These are phyloP conservation scores for Rauvolfia tetraphylla DNA, from an alignment of 257 asterid genomes.

Conservation along the genomic window DNA sequence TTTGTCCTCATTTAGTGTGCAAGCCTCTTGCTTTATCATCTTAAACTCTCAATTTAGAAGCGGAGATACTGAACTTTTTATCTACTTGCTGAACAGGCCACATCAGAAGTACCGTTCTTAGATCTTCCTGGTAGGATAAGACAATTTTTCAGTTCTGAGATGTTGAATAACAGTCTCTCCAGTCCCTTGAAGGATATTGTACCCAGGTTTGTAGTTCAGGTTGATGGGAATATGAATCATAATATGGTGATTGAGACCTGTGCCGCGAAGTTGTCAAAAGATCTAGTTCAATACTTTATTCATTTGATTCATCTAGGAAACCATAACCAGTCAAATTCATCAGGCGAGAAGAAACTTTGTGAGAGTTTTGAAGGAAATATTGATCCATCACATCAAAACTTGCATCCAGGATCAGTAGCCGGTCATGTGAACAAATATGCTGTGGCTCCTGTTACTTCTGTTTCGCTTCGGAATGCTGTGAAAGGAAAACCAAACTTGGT, in stretches of 20 bases:
- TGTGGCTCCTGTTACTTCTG: constrained; percentile 31
- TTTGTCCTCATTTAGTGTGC: not conserved
- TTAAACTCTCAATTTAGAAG: not conserved
- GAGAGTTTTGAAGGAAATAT: constrained; percentile 31
- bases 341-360: constrained; percentile 29
- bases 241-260: constrained; percentile 49
- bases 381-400: constrained; percentile 23
- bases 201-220: constrained; percentile 62
- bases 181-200: constrained; percentile 44
- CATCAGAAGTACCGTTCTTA: constrained; percentile 62
- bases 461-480: constrained; percentile 15
- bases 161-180: constrained; percentile 33
- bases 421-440: constrained; percentile 32
- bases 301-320: constrained; percentile 52
- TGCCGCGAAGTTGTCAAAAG: constrained; percentile 60
- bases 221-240: constrained; percentile 57
- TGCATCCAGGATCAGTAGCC: constrained; percentile 21
- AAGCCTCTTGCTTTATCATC: not conserved
- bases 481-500: constrained; percentile 74
- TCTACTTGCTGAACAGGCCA: constrained; percentile 56
- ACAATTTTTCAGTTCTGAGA: constrained; percentile 63
- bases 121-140: constrained; percentile 63
- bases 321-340: constrained; percentile 41
- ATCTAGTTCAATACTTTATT: constrained; percentile 68
- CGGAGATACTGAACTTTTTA: not conserved